Percentiles rank a stretch among this genome's conserved stretches.
Evolutionary conservation across 805 yeast species (phyloP).

Genomic region (Cephaloascus albidus): DNA sequence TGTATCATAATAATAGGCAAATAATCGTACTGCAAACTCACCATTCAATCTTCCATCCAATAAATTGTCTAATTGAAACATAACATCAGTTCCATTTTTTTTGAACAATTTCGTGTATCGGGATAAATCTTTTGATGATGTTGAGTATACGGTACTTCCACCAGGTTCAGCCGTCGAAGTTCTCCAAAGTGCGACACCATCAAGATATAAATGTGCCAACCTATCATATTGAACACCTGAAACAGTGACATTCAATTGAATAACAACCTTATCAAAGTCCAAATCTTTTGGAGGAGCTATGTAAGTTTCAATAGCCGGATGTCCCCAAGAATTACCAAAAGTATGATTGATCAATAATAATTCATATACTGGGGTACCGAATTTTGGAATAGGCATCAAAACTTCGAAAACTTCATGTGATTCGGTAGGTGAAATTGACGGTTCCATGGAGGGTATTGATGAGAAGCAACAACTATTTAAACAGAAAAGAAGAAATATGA

Average conservation of each 20-base stretch:
- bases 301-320: slow-evolving; percentile 33
- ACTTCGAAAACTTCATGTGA: slow-evolving; percentile 19
- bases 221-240: slow-evolving; percentile 59
- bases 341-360: slow-evolving; percentile 31
- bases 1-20: slow-evolving; percentile 37
- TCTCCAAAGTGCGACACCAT: slow-evolving; percentile 70
- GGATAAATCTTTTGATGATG: slow-evolving; percentile 56
- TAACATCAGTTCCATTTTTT: slow-evolving; percentile 23
- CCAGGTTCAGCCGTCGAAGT: slow-evolving; percentile 80
- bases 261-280: slow-evolving; percentile 41
- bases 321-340: slow-evolving; percentile 56
- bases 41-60: slow-evolving; percentile 50
- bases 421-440: no score
- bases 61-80: slow-evolving; percentile 60
- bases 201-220: slow-evolving; percentile 51
- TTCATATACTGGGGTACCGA: slow-evolving; percentile 34
- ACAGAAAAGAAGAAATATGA: no score
- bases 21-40: slow-evolving; percentile 41
- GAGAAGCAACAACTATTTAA: no score
- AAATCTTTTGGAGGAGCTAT: slow-evolving; percentile 32
- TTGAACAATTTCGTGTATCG: slow-evolving; percentile 41
- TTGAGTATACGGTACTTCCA: slow-evolving; percentile 35
- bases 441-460: no score
- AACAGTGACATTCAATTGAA: slow-evolving; percentile 42
- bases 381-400: slow-evolving; percentile 48